These are phyloP conservation scores for Claviceps lovelessii DNA, from an alignment of 2,329 filamentous ascomycete genomes.

Conservation along the genomic window DNA sequence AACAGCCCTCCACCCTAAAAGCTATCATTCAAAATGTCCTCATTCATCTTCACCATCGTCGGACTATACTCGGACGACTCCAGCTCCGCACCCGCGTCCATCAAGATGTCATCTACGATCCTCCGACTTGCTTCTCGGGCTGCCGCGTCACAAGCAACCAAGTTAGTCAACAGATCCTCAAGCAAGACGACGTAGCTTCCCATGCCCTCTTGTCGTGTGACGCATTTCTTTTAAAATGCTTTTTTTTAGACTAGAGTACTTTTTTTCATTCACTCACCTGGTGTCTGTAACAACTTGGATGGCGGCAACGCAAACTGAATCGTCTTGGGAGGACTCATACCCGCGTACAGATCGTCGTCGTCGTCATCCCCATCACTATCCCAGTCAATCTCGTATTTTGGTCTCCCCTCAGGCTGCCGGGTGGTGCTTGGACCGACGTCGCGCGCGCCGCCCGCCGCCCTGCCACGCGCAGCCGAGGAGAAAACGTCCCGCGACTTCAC, in stretches of 20 bases:
- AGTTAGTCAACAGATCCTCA: neutral
- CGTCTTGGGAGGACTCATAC: slow-evolving; percentile 84
- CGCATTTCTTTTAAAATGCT: neutral
- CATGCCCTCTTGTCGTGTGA: neutral
- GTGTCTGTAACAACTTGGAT: slow-evolving; percentile 65
- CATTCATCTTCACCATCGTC: slow-evolving; percentile 50
- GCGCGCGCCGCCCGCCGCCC: neutral
- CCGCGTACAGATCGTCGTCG: slow-evolving; percentile 48
- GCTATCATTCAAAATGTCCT: slow-evolving; percentile 47
- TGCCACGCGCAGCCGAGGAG: slow-evolving; percentile 10
- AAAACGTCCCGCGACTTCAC: slow-evolving; percentile 38
- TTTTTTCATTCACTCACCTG: slow-evolving; percentile 35
- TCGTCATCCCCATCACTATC: slow-evolving; percentile 62
- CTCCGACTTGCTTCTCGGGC: slow-evolving; percentile 67
- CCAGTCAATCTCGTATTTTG: slow-evolving; percentile 50
- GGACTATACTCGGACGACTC: slow-evolving; percentile 46
- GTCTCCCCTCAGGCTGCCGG: slow-evolving; percentile 9
- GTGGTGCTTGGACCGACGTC: neutral
- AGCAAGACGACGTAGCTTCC: neutral
- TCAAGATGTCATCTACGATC: slow-evolving; percentile 67
- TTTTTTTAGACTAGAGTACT: too few species aligned
- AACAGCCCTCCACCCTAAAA: slow-evolving; percentile 29
- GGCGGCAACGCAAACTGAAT: slow-evolving; percentile 74
- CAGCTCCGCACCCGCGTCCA: slow-evolving; percentile 54
- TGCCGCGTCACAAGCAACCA: slow-evolving; percentile 13